Evolutionary conservation across 257 asterid species (phyloP).

Genomic region (Salvia miltiorrhiza): DNA sequence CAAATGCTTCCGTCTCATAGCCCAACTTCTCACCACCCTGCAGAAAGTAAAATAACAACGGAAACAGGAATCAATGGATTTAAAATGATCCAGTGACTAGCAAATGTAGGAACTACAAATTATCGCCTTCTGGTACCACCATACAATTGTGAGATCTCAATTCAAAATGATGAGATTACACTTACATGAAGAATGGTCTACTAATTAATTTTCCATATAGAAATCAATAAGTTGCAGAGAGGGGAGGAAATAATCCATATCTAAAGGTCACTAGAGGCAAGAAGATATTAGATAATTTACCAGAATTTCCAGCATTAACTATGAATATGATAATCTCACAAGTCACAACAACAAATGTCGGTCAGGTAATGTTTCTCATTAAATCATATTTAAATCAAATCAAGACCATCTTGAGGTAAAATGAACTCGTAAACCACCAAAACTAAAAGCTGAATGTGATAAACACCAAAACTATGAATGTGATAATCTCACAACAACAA

Average conservation of each 20-base stretch:
- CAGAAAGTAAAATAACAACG: slow-evolving; percentile 21
- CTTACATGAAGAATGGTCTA: not conserved
- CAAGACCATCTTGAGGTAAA: not conserved
- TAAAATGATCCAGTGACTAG: not conserved
- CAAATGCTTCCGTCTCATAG: slow-evolving; percentile 94
- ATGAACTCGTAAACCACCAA: not conserved
- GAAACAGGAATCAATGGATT: not conserved
- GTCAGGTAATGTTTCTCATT: not conserved
- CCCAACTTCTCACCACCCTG: slow-evolving; percentile 92
- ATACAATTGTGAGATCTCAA: not conserved
- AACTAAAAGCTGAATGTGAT: not conserved
- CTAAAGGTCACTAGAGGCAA: not conserved
- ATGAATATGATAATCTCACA: not conserved
- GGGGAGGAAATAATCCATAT: not conserved
- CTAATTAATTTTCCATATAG: not conserved
- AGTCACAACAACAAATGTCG: not conserved
- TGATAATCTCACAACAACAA: not conserved
- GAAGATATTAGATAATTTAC: not conserved
- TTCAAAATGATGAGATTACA: slow-evolving; percentile 4
- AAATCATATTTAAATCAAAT: not conserved
- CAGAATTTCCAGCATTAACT: not conserved
- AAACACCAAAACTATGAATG: no score
- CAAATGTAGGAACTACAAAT: not conserved
- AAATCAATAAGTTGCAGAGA: not conserved
- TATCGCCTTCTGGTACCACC: not conserved